A percentile compares a stretch with the other conserved stretches of the same genome.
Conservation (phyloP, 2,329 filamentous ascomycete species). For the Leptodontidium sp. region DNA sequence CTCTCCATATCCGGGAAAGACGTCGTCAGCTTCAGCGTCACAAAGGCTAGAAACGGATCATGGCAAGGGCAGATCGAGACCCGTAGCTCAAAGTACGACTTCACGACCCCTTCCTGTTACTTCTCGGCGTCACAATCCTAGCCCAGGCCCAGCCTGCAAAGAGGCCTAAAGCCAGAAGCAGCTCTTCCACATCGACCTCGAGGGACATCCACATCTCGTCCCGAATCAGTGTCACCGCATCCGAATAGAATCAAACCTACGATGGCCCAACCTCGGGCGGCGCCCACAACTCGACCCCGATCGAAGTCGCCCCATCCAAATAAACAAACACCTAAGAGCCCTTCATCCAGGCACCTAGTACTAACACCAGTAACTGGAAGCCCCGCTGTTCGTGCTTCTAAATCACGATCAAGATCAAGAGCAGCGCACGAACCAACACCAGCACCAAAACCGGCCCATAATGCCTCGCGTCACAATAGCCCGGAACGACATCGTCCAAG, state of each 20-base stretch:
- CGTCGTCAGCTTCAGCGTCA: neutral
- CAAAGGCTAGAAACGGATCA: neutral
- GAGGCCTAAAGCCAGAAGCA: neutral
- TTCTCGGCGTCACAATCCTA: neutral
- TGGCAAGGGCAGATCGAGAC: neutral
- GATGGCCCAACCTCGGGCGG: neutral
- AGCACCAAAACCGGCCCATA: neutral
- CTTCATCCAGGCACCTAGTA: neutral
- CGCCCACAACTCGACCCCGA: neutral
- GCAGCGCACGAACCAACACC: neutral
- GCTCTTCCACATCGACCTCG: neutral
- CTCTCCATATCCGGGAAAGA: slow-evolving; percentile 7
- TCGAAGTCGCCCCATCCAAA: neutral
- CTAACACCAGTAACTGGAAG: neutral
- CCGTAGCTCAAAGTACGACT: neutral
- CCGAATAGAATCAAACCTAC: neutral
- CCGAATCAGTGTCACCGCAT: neutral
- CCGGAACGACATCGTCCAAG: neutral
- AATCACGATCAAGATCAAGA: neutral
- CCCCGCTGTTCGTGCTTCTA: neutral
- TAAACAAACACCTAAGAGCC: neutral
- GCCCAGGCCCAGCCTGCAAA: neutral
- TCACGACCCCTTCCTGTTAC: neutral
- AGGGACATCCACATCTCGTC: neutral
- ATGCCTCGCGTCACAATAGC: neutral